Conservation (phyloP, 441 rosid genomes). For the Kokia cookei region DNA sequence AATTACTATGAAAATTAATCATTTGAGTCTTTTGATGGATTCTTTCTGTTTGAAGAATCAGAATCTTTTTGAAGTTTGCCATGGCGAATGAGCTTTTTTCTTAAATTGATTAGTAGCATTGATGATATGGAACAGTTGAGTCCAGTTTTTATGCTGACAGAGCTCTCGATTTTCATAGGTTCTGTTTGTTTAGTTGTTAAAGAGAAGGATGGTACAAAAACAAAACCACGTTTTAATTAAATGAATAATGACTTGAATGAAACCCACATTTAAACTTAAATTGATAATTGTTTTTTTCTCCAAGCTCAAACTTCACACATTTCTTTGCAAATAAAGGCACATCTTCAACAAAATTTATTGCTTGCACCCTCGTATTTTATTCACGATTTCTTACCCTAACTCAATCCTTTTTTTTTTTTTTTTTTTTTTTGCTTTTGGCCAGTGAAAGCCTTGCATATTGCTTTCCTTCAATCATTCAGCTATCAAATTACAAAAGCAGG, state of each 20-base stretch:
- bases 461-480: background rate
- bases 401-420: no score
- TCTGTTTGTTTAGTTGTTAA: background rate
- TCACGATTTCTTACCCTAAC: background rate
- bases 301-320: no score
- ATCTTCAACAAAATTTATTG: background rate
- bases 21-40: background rate
- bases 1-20: background rate
- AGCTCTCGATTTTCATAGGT: background rate
- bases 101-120: background rate
- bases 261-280: background rate
- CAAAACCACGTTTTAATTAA: background rate
- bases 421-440: background rate
- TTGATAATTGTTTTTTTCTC: background rate
- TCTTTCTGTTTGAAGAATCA: background rate
- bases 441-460: slow-evolving; percentile 20
- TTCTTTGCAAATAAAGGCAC: background rate
- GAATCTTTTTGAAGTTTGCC: background rate
- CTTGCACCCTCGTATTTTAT: background rate
- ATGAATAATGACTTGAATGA: background rate
- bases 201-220: background rate
- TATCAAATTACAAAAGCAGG: slow-evolving; percentile 1
- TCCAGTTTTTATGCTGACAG: no score
- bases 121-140: background rate
- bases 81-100: background rate